phyloP scores from a whole-genome alignment of 129 eudicot species.

The Scalesia atractyloides region DNA sequence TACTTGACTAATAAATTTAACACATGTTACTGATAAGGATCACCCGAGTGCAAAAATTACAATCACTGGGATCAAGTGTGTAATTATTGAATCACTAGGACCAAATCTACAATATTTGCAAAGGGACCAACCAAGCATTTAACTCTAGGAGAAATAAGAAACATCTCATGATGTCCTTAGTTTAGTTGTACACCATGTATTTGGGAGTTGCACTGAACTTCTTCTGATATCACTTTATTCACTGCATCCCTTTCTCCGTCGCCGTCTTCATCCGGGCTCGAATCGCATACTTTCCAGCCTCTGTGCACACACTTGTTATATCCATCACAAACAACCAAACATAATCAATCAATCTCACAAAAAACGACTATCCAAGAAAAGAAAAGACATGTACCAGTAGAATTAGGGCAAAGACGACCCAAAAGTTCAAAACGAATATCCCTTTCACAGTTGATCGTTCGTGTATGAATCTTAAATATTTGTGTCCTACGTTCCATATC shows the following conservation, averaged over 20 bases:
- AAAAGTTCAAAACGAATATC: conserved; percentile 93
- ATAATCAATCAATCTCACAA: neutral
- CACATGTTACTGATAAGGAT: no score
- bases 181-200: conserved; percentile 78
- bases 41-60: no score
- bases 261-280: conserved; percentile 87
- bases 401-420: conserved; percentile 97
- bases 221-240: conserved; percentile 94
- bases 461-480: conserved; percentile 93
- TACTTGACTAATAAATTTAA: no score
- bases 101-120: no score
- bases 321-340: neutral
- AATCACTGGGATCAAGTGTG: no score
- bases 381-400: conserved; percentile 59
- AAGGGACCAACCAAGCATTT: no score
- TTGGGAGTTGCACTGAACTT: conserved; percentile 97
- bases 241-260: conserved; percentile 96
- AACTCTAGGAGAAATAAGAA: no score
- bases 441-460: conserved; percentile 96
- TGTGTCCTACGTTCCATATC: conserved; percentile 94
- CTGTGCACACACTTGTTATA: conserved; percentile 90
- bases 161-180: no score
- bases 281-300: conserved; percentile 96
- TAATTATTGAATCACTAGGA: no score
- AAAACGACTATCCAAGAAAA: neutral